Conservation (phyloP, 2,329 filamentous ascomycete species). For the Beauveria bassiana region DNA sequence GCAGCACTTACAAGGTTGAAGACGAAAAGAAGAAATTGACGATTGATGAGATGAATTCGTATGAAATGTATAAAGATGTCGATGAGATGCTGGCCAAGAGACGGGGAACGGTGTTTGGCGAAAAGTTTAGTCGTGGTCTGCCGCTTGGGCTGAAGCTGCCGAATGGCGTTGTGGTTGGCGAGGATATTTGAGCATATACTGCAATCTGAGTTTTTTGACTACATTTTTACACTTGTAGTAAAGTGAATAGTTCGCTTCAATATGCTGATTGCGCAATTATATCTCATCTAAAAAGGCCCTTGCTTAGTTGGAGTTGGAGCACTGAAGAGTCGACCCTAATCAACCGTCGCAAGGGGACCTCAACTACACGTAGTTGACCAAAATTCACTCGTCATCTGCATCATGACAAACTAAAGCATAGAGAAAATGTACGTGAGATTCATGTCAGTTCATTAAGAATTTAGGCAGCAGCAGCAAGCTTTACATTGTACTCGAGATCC, state of each 20-base stretch:
- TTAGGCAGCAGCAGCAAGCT: conserved; percentile 27
- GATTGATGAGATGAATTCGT: conserved; percentile 63
- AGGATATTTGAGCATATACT: neutral
- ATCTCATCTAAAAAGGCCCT: no score
- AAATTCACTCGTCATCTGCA: no score
- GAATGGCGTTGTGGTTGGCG: conserved; percentile 34
- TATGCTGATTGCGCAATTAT: no score
- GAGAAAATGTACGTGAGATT: neutral
- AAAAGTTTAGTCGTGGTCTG: conserved; percentile 34
- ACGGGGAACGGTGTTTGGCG: conserved; percentile 25
- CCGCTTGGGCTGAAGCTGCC: conserved; percentile 41
- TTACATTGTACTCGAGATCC: conserved; percentile 56
- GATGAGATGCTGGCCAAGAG: conserved; percentile 37
- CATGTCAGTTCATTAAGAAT: neutral
- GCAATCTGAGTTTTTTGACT: neutral
- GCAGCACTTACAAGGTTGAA: conserved; percentile 51
- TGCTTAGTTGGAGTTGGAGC: no score
- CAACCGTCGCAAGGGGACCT: no score
- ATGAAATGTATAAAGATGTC: conserved; percentile 51
- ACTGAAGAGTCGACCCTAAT: no score
- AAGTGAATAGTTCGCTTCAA: no score
- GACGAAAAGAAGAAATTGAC: conserved; percentile 55
- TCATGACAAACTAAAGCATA: neutral
- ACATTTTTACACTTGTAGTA: neutral
- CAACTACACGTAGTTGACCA: no score